Evolutionary conservation across 169 alveolate species (phyloP), one percentile per base, ranked within the genome.

Genomic region (Cryptosporidium bovis): DNA sequence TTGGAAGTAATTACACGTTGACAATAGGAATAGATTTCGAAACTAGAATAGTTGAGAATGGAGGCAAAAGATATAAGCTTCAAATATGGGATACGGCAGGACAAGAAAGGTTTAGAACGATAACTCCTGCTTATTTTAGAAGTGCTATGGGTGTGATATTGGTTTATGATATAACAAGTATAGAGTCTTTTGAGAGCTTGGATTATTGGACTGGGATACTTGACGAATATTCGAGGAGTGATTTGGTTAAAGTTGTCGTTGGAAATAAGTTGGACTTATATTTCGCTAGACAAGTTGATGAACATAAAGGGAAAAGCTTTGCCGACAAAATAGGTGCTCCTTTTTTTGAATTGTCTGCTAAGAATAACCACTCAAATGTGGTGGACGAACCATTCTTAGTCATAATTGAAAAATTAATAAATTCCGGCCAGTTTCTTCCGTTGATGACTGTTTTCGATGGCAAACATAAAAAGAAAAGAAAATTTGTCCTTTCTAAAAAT

Each of bases 21-120:
- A 95, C 97, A 12, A 96, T 96, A 48, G 97, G 97, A 18, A 96
- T 95, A 10, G 97, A 96, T 67, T 96, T 96, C 60, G 65, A 71
- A 71, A 55, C 89, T 33, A 24, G 56, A 56, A 69, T 69, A 24
- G n/a, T 56, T 16, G 53, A 69, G 31, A 51, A 15, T 24, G 5
- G 27, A 33, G 67, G 67, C 24, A 51, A 33, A 27, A 51, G 34
- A 69, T 69, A 53, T 15, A 69, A 69, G 53, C 85, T 91, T 31
- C 68, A 91, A 67, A 85, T 93, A 15, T 90, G 93, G 92, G 93
- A 90, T 55, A 93, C 94, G 6, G 94, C 95, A 1, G 94, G 94
- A 31, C 90, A 91, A 66, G 94, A 91, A 64, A 60, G 94, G 31
- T 91, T 91, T 48, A 34, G 93, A 46, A 89, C 93, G 15, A 87